Conservation (phyloP, 1,284 basidiomycete genomes). For the Peniophora sp. region DNA sequence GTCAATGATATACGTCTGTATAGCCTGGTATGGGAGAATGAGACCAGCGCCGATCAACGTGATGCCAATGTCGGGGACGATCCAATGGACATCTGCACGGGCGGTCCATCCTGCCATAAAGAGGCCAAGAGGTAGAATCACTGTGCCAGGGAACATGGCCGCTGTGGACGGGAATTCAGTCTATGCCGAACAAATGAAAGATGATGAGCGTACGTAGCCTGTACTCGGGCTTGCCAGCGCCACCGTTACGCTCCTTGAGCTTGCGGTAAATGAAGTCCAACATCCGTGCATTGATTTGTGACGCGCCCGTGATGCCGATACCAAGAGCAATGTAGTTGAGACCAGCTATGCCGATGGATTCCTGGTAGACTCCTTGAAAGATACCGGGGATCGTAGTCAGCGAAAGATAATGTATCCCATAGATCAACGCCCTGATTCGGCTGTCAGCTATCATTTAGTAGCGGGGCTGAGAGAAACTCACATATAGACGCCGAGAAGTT, state of each 20-base stretch:
- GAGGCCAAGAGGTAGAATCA: slow-evolving; percentile 50
- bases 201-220: slow-evolving; percentile 18
- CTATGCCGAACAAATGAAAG: neutral
- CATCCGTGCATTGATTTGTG: slow-evolving; percentile 51
- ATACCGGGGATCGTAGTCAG: slow-evolving; percentile 61
- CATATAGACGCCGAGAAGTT: slow-evolving; percentile 41
- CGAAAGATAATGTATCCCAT: slow-evolving; percentile 25
- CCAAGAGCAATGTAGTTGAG: slow-evolving; percentile 60
- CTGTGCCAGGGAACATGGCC: slow-evolving; percentile 48
- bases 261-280: slow-evolving; percentile 49
- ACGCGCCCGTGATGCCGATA: slow-evolving; percentile 39
- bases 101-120: slow-evolving; percentile 63
- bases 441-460: neutral
- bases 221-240: slow-evolving; percentile 52
- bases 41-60: slow-evolving; percentile 42
- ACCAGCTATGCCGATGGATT: slow-evolving; percentile 48
- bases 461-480: neutral
- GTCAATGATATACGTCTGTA: slow-evolving; percentile 63
- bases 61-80: slow-evolving; percentile 56
- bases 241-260: slow-evolving; percentile 41
- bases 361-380: slow-evolving; percentile 42
- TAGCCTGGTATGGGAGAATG: slow-evolving; percentile 48
- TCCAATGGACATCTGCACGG: slow-evolving; percentile 50
- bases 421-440: neutral
- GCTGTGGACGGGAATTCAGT: slow-evolving; percentile 26